A percentile compares a stretch with the other conserved stretches of the same genome.
Evolutionary conservation across 1,284 basidiomycete species (phyloP).

Genomic region (Microbotryomycetes sp.): DNA sequence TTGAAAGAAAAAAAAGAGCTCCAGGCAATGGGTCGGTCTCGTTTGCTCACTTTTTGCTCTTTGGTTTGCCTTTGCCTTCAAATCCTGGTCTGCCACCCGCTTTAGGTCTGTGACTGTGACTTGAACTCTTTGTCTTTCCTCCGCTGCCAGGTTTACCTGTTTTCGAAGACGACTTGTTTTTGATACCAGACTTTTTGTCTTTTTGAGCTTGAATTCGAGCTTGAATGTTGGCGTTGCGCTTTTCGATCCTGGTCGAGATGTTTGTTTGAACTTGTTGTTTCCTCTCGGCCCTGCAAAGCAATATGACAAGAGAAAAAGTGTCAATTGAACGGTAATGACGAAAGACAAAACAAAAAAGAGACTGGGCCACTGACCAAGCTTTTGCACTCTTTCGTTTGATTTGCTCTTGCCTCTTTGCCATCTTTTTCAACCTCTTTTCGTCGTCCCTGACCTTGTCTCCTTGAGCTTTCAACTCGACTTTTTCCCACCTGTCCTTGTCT

Average conservation of each 20-base stretch:
- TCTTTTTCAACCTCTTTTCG: conserved; percentile 73
- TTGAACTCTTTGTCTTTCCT: conserved; percentile 16
- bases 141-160: neutral
- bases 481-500: conserved; percentile 75
- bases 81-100: conserved; percentile 61
- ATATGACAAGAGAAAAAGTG: neutral
- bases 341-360: neutral
- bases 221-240: conserved; percentile 79
- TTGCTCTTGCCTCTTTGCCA: conserved; percentile 80
- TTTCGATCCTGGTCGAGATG: conserved; percentile 77
- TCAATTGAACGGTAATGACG: neutral
- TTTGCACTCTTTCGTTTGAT: conserved; percentile 73
- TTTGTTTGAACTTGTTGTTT: conserved; percentile 64
- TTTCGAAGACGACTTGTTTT: conserved; percentile 47
- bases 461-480: conserved; percentile 71
- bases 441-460: conserved; percentile 83
- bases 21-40: too few species aligned
- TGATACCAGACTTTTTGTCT: conserved; percentile 62
- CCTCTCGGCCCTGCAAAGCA: conserved; percentile 62
- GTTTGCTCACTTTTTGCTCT: neutral
- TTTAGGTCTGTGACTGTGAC: neutral
- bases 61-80: conserved; percentile 50
- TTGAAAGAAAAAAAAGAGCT: too few species aligned
- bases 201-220: conserved; percentile 66
- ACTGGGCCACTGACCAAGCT: conserved; percentile 74